These are phyloP conservation scores for Goniomonas avonlea DNA, from an alignment of 78 protist species.

Conservation along the genomic window DNA sequence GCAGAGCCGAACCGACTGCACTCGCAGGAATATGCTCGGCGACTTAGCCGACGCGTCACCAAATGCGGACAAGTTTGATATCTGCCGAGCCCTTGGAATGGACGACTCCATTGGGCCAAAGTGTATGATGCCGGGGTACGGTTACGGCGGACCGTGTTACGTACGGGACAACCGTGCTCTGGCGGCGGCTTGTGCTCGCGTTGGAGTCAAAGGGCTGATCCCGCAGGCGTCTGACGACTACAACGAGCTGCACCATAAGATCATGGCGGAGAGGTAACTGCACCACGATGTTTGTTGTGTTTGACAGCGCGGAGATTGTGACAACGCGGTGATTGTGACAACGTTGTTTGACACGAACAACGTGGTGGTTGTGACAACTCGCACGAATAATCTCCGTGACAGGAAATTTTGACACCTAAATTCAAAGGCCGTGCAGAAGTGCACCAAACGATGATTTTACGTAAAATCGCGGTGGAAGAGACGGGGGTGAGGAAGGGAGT, in stretches of 20 bases:
- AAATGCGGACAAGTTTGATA: slow-evolving; percentile 34
- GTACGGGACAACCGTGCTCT: slow-evolving; percentile 48
- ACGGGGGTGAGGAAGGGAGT: no score
- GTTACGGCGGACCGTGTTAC: slow-evolving; percentile 49
- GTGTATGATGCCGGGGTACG: slow-evolving; percentile 42
- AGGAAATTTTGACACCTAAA: no score
- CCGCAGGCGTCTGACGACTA: slow-evolving; percentile 37
- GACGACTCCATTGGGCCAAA: slow-evolving; percentile 38
- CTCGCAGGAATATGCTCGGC: slow-evolving; percentile 12
- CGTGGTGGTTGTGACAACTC: no score
- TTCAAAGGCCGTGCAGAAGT: no score
- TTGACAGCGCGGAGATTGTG: no score
- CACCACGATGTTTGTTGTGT: no score
- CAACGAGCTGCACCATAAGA: slow-evolving; percentile 36
- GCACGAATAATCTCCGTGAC: no score
- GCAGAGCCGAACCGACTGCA: no score
- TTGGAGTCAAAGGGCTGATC: slow-evolving; percentile 25
- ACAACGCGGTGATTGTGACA: no score
- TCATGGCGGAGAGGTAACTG: slow-evolving; percentile 32
- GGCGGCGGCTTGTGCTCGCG: not conserved
- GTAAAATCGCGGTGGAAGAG: no score
- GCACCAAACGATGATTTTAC: no score
- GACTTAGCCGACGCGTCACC: slow-evolving; percentile 31
- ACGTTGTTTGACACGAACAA: no score
- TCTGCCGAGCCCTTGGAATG: slow-evolving; percentile 37